Base-by-base conservation (phyloP, 1,284 basidiomycete species). In the Ustilago cynodontis region DNA sequence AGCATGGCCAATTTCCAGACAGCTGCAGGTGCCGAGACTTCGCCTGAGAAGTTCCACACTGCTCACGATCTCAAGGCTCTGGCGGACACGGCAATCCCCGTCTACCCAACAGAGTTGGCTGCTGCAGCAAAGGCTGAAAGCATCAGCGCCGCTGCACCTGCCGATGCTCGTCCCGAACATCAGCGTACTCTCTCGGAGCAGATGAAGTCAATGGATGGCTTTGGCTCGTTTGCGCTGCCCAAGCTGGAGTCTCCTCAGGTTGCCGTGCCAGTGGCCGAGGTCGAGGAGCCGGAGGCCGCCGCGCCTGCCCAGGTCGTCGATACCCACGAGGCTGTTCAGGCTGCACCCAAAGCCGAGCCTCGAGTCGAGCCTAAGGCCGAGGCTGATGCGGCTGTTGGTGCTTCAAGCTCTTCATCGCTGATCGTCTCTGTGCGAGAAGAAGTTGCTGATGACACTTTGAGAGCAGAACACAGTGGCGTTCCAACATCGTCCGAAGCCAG, bases 401-500 rank as follows among this genome's bases (percentile, higher is more conserved):
- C 41, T 49, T 20, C 33, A 1, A 41, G 24, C 29, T 22, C 57
- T 10, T 22, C 57, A 8, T 20, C 52, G 9, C 54, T 43, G 4
- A 26, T 47, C 5, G 45, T 28, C 45, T 35, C 57, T n/a, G 8
- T 20, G 7, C 39, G n/a, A 13, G 39, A 57, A 53, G 41, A 26
- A n/a, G 26, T 33, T 5, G 50, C n/a, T 22, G 51, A 59, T 10
- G 55, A 56, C 9, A 49, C 45, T 16, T 56, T 51, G 6, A 69
- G 65, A 54, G 33, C 37, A 8, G 41, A 43, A 11, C 18, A 43
- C 41, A 43, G 41, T 43, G n/a, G 41, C 24, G 16, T 24, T 11
- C 57, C 64, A 2, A 65, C 69, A 33, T 68, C 60, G 16, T 79
- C 80, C 1, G 77, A 77, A 51, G 59, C 64, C 11, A 82, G 80